phyloP scores from a whole-genome alignment of 164 flowering plant species.

The Liriodendron chinense region DNA sequence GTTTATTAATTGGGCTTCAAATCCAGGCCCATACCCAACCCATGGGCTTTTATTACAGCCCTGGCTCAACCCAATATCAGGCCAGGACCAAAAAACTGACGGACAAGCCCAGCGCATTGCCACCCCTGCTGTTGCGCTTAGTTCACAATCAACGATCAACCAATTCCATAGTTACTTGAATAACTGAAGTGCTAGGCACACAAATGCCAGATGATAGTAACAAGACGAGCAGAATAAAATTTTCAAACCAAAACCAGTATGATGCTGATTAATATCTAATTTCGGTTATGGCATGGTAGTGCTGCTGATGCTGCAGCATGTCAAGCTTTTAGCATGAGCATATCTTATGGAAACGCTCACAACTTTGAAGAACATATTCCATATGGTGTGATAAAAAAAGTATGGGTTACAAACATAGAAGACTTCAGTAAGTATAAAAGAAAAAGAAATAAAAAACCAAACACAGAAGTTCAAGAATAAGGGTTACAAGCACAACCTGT shows the following conservation, averaged over 20 bases:
- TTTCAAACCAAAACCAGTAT: background rate
- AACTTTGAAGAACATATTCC: background rate
- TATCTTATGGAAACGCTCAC: no score
- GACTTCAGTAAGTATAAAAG: no score
- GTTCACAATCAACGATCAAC: background rate
- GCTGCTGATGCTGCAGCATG: no score
- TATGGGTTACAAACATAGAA: background rate
- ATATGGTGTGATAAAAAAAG: background rate
- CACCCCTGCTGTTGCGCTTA: background rate
- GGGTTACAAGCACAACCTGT: conserved; percentile 61
- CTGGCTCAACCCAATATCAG: no score
- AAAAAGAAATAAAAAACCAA: background rate
- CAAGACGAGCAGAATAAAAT: background rate
- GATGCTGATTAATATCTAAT: background rate
- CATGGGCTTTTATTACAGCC: no score
- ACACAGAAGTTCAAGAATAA: background rate
- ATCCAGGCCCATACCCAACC: no score
- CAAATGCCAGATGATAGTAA: background rate
- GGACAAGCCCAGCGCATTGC: no score
- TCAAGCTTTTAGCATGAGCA: background rate
- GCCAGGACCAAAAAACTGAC: no score
- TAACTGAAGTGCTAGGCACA: no score
- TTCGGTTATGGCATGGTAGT: background rate
- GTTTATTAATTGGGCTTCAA: no score
- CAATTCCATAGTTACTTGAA: no score